Conservation (phyloP, 1,139 yeast species). For the Nakaseomyces nivariensis region DNA sequence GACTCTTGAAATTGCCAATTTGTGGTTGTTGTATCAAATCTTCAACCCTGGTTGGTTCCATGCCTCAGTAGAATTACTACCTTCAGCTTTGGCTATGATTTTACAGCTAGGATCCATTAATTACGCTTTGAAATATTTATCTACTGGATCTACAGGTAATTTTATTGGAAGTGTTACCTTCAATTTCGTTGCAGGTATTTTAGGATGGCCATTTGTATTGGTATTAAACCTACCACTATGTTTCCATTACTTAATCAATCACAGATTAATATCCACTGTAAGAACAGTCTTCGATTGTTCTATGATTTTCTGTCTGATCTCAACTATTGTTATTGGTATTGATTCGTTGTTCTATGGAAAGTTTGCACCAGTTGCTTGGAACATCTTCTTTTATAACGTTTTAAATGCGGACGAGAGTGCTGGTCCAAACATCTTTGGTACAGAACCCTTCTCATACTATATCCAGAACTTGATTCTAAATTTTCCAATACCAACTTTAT, state of each 20-base stretch:
- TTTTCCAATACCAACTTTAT: constrained; percentile 41
- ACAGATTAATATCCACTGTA: constrained; percentile 22
- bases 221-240: constrained; percentile 56
- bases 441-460: constrained; percentile 76
- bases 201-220: constrained; percentile 90
- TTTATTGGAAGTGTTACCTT: constrained; percentile 34
- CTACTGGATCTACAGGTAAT: constrained; percentile 16
- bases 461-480: constrained; percentile 58
- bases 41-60: constrained; percentile 51
- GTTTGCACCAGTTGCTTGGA: constrained; percentile 62
- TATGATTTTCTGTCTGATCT: constrained; percentile 26
- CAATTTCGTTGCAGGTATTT: constrained; percentile 55
- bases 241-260: constrained; percentile 19
- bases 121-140: constrained; percentile 22
- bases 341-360: constrained; percentile 64
- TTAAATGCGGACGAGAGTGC: constrained; percentile 53
- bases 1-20: constrained; percentile 33
- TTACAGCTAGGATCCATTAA: constrained; percentile 44
- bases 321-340: constrained; percentile 34
- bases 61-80: constrained; percentile 75
- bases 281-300: constrained; percentile 29
- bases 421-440: constrained; percentile 90
- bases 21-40: constrained; percentile 27
- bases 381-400: constrained; percentile 78
- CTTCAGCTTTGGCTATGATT: constrained; percentile 79